A percentile compares a stretch with the other conserved stretches of the same genome.
phyloP scores from a whole-genome alignment of 495 filamentous ascomycete genomes.

The Penicillium salamii region DNA sequence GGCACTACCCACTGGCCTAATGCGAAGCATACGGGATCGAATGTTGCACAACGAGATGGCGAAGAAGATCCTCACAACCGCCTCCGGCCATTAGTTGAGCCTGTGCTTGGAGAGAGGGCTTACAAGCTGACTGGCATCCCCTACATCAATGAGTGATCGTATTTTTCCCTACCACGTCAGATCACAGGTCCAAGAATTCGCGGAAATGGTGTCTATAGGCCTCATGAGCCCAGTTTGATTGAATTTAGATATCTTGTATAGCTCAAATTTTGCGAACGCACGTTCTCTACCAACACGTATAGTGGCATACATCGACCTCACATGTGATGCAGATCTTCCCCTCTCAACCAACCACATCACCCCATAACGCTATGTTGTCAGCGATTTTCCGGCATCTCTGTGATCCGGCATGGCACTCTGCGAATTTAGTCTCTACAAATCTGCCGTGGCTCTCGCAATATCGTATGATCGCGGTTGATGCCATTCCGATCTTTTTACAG shows the following conservation, averaged over 20 bases:
- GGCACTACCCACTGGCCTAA: conserved; percentile 39
- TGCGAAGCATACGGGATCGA: conserved; percentile 31
- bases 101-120: conserved; percentile 26
- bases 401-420: conserved; percentile 5
- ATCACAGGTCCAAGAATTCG: no score
- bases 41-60: conserved; percentile 31
- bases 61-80: conserved; percentile 27
- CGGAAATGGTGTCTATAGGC: no score
- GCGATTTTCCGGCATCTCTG: neutral
- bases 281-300: no score
- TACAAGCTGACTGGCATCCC: conserved; percentile 39
- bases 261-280: no score
- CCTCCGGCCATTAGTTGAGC: conserved; percentile 20
- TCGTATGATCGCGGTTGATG: conserved; percentile 19
- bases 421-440: no score
- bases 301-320: no score
- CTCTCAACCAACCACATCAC: conserved; percentile 5
- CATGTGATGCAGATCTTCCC: conserved; percentile 12
- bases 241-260: no score
- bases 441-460: neutral
- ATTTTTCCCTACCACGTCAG: no score
- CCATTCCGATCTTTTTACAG: conserved; percentile 12
- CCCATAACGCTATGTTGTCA: neutral
- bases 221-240: no score
- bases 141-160: conserved; percentile 24